Percentiles rank a stretch among this genome's conserved stretches.
phyloP scores from a whole-genome alignment of 2,329 filamentous ascomycete genomes.

The Orbilia oligospora region DNA sequence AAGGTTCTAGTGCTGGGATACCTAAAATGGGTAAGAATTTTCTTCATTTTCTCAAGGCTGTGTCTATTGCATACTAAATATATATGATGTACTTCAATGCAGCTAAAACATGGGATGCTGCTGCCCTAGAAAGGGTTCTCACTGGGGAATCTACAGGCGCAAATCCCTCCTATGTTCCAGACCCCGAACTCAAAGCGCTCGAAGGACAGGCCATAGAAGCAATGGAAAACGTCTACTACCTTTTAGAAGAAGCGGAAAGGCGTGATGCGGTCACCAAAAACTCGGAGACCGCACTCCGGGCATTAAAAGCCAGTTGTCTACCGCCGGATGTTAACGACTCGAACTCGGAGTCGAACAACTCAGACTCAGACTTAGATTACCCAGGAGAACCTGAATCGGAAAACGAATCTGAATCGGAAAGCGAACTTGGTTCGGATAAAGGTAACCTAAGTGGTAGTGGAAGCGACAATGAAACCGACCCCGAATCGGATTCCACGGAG shows the following conservation, averaged over 20 bases:
- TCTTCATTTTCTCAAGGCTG: too few relatives aligned
- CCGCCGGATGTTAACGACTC: neutral
- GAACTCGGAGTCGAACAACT: neutral
- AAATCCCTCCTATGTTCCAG: neutral
- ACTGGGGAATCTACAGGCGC: neutral
- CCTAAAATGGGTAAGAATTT: conserved; percentile 22
- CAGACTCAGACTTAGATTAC: neutral
- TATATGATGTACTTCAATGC: neutral
- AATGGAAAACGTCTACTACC: conserved; percentile 34
- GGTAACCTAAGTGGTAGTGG: neutral
- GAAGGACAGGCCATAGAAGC: conserved; percentile 40
- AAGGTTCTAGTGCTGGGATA: neutral
- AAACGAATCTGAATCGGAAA: neutral
- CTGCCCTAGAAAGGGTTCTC: neutral
- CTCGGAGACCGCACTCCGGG: neutral
- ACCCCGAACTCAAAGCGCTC: conserved; percentile 15
- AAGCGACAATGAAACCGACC: neutral
- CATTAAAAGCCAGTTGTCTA: neutral
- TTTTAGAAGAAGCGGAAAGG: conserved; percentile 32
- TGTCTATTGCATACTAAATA: neutral
- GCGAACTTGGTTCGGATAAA: neutral
- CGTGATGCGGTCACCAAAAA: neutral
- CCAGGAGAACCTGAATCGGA: too few relatives aligned
- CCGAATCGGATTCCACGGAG: neutral
- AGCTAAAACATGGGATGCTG: neutral